Percentiles rank a stretch among this genome's conserved stretches.
Evolutionary conservation across 768 basidiomycete species (phyloP).

Genomic region (Pisolithus sp.): DNA sequence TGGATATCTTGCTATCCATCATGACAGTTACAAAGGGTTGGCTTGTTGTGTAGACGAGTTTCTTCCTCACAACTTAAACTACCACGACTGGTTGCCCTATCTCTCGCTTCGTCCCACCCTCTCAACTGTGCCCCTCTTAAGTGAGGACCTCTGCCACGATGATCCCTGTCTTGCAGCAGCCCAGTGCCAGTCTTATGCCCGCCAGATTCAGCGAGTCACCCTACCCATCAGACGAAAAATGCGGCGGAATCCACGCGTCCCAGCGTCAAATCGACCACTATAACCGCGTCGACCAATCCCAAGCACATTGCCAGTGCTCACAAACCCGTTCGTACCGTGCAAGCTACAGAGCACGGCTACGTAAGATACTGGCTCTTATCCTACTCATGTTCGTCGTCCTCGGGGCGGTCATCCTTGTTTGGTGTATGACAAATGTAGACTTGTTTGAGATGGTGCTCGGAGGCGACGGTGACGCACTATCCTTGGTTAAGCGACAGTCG

Average conservation of each 20-base stretch:
- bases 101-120: constrained; percentile 5
- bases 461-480: constrained; percentile 24
- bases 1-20: too few species aligned
- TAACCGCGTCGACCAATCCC: constrained; percentile 12
- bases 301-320: constrained; percentile 14
- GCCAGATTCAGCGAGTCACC: constrained; percentile 3
- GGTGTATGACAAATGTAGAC: constrained; percentile 24
- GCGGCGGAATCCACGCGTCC: too few species aligned
- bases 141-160: constrained; percentile 10
- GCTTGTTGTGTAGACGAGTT: too few species aligned
- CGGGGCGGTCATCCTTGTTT: constrained; percentile 25
- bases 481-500: constrained; percentile 22
- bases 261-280: constrained; percentile 18
- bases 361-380: constrained; percentile 31
- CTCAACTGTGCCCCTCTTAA: constrained; percentile 7
- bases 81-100: too few species aligned
- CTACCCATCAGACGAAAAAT: constrained; percentile 9
- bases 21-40: too few species aligned
- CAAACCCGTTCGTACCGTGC: constrained; percentile 21
- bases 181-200: constrained; percentile 19
- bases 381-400: constrained; percentile 27
- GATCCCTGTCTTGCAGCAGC: constrained; percentile 24
- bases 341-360: constrained; percentile 27
- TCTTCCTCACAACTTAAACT: too few species aligned
- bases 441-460: constrained; percentile 15